Conservation (phyloP, 75 land plant genomes). For the Pinus albicaulis region DNA sequence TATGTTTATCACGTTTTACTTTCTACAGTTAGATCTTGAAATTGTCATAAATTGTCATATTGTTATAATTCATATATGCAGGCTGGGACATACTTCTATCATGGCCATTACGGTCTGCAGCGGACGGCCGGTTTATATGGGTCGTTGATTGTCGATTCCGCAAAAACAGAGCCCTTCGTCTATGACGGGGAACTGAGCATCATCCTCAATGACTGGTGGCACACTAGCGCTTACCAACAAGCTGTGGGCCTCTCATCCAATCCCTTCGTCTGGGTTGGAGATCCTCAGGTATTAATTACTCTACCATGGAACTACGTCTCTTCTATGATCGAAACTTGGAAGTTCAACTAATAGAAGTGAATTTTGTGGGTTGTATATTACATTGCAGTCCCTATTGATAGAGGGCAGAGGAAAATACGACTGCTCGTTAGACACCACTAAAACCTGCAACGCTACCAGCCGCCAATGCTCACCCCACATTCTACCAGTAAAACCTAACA, state of each 20-base stretch:
- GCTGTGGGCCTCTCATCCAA: conserved; percentile 27
- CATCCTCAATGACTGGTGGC: conserved; percentile 16
- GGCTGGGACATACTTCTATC: conserved; percentile 39
- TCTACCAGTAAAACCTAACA: too few species aligned
- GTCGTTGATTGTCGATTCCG: conserved; percentile 42
- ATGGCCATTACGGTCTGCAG: too few species aligned
- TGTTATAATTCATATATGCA: too few species aligned
- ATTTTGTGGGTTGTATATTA: too few species aligned
- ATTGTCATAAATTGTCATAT: too few species aligned
- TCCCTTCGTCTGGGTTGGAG: too few species aligned
- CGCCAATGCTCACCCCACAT: too few species aligned
- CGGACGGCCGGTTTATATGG: conserved; percentile 72
- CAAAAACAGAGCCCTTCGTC: conserved; percentile 48
- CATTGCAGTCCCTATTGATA: too few species aligned
- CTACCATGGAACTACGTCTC: too few species aligned
- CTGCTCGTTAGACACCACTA: conserved; percentile 47
- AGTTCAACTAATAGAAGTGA: too few species aligned
- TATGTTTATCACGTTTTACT: conserved; percentile 18
- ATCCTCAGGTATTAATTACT: too few species aligned
- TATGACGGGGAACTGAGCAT: conserved; percentile 73
- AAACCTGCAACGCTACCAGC: conserved; percentile 16
- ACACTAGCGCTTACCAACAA: conserved; percentile 14
- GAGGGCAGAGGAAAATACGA: conserved; percentile 18
- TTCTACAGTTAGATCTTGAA: neutral
- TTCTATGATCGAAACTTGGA: too few species aligned